Base-by-base conservation (phyloP, 352 stramenopile genomes). In the Phytophthora sansomeana region DNA sequence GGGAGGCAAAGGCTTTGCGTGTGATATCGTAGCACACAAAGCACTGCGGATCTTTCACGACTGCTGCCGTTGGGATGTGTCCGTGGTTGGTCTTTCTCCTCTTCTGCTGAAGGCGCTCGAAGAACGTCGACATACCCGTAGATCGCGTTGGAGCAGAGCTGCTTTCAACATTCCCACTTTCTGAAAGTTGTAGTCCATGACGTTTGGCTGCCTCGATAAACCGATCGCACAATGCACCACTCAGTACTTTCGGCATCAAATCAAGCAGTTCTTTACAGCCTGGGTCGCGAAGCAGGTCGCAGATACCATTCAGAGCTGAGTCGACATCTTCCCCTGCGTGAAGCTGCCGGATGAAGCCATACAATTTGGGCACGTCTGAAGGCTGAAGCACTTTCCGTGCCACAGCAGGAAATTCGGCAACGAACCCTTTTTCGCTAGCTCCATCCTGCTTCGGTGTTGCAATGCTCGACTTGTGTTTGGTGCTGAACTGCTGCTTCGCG, bases 11-110 rank as follows among this genome's bases (percentile, higher is more conserved):
- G 8, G 88, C 85, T 62, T 92, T 93, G 4, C 69, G 80, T 0
- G 82, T 80, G 30, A 95, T 89, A 39, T 96, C 86, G 58, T 92
- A 95, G 67, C 88, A 96, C 24, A 96, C 87, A 33, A 89, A 79
- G 46, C 88, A 96, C 67, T 96, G 88, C 4, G 88, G 88, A 29
- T 94, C 78, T 44, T 91, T 79, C 14, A 96, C 75, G 9, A 91
- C 60, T 14, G 82, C 78, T 33, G 71, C 85, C 16, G 77, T 78
- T 1, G 67, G 63, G 19, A 72, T 47, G 14, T 75, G 62, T 0
- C 53, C 44, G 10, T 79, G 60, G 11, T 81, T 57, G 19, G 80
- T 86, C 42, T 82, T 84, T 29, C 78, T 80, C 35, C 79, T 83
- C 43, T 87, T 85, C 35, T 91, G 81, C 51, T 93, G 74, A 52